Conservation (phyloP, 2,329 filamentous ascomycete genomes). For the Camptophora hylomeconis region DNA sequence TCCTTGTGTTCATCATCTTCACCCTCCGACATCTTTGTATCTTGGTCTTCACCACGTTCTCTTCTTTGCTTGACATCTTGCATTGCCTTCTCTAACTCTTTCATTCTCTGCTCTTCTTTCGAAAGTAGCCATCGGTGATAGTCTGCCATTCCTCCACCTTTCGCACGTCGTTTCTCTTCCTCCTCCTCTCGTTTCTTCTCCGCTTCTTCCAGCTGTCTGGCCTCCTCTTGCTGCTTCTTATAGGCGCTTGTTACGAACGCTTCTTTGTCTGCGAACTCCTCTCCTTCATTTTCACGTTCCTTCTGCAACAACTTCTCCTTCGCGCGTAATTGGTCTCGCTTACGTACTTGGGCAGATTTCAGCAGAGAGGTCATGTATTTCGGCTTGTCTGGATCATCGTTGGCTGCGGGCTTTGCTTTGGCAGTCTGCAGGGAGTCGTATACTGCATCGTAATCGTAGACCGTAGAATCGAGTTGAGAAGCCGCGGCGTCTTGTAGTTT, state of each 20-base stretch:
- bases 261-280: constrained; percentile 53
- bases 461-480: constrained; percentile 31
- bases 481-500: constrained; percentile 32
- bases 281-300: constrained; percentile 52
- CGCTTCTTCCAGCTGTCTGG: constrained; percentile 43
- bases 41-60: constrained; percentile 23
- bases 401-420: constrained; percentile 17
- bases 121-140: constrained; percentile 50
- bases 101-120: constrained; percentile 43
- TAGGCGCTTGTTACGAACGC: constrained; percentile 55
- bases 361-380: constrained; percentile 50
- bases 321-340: constrained; percentile 50
- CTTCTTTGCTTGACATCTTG: constrained; percentile 27
- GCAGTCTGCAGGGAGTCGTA: constrained; percentile 31
- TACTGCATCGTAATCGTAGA: constrained; percentile 37
- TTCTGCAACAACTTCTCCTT: constrained; percentile 46
- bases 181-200: constrained; percentile 40
- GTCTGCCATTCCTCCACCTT: constrained; percentile 36
- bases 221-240: constrained; percentile 51
- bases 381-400: constrained; percentile 21
- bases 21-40: constrained; percentile 9
- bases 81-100: constrained; percentile 42
- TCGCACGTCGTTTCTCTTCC: constrained; percentile 38
- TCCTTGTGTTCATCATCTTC: constrained; percentile 34
- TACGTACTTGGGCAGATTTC: constrained; percentile 46